phyloP scores from a whole-genome alignment of 495 filamentous ascomycete species.

The Melanomma pulvis-pyrius region DNA sequence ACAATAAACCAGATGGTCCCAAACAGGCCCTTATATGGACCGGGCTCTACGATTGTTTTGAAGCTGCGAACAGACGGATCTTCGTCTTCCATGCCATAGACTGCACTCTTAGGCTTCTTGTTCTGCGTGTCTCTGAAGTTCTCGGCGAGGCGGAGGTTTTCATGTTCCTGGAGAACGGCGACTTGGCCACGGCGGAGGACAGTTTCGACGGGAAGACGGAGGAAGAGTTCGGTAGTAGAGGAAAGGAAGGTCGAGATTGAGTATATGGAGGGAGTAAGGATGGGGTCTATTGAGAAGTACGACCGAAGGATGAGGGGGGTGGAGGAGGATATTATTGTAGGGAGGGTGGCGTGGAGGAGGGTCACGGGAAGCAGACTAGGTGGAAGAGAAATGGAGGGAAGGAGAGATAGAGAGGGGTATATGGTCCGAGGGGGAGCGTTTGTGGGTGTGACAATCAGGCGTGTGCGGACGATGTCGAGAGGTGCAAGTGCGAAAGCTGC shows the following conservation, averaged over 20 bases:
- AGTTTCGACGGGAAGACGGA: constrained; percentile 89
- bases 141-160: constrained; percentile 24
- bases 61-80: constrained; percentile 51
- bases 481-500: constrained; percentile 81
- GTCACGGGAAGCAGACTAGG: constrained; percentile 74
- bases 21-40: constrained; percentile 76
- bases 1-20: constrained; percentile 88
- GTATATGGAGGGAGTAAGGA: constrained; percentile 78
- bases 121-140: constrained; percentile 11
- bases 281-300: constrained; percentile 72
- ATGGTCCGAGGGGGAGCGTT: constrained; percentile 72
- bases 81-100: constrained; percentile 37
- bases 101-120: background rate
- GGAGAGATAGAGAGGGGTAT: constrained; percentile 68
- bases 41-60: constrained; percentile 73
- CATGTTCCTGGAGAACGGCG: constrained; percentile 51
- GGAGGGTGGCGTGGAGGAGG: constrained; percentile 80
- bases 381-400: constrained; percentile 77
- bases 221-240: constrained; percentile 74
- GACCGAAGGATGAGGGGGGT: constrained; percentile 80
- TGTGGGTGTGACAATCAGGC: constrained; percentile 80
- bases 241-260: constrained; percentile 75
- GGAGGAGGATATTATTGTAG: constrained; percentile 74
- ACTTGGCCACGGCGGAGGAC: constrained; percentile 87
- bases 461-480: constrained; percentile 85